A percentile compares a stretch with the other conserved stretches of the same genome.
Conservation (phyloP, 1,139 yeast genomes). For the Geotrichum cucujoidarum region DNA sequence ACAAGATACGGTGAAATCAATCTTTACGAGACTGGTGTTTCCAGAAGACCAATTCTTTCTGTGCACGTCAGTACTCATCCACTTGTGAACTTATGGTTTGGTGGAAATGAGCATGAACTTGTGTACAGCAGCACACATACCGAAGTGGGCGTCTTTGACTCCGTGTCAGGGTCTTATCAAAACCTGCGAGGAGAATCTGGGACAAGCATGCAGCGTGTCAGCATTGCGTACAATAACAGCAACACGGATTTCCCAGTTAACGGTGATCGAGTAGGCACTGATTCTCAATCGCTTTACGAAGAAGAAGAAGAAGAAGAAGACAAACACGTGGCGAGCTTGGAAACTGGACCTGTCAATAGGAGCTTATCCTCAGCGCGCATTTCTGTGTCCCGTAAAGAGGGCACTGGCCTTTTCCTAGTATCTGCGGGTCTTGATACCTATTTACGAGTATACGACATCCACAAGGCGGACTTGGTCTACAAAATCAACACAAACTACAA, state of each 20-base stretch:
- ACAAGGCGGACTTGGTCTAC: constrained; percentile 51
- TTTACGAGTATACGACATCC: constrained; percentile 63
- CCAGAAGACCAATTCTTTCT: constrained; percentile 31
- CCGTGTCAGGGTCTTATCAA: constrained; percentile 23
- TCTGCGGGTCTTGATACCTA: constrained; percentile 79
- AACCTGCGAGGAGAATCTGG: constrained; percentile 29
- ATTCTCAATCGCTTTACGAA: not conserved
- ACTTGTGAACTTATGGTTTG: constrained; percentile 27
- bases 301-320: constrained; percentile 11
- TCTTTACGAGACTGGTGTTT: constrained; percentile 33
- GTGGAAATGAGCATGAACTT: constrained; percentile 22
- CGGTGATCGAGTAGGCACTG: constrained; percentile 12
- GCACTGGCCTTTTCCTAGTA: constrained; percentile 31
- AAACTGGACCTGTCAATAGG: no score
- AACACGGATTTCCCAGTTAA: constrained; percentile 5
- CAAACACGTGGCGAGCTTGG: not conserved
- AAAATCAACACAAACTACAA: constrained; percentile 67
- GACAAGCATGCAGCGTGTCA: constrained; percentile 11
- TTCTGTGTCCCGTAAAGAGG: not conserved
- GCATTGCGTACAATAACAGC: constrained; percentile 3
- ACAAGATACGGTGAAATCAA: constrained; percentile 35
- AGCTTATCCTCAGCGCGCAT: constrained; percentile 24
- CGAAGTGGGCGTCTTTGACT: constrained; percentile 26
- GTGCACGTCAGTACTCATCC: constrained; percentile 32
- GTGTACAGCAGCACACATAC: constrained; percentile 31